phyloP scores from a whole-genome alignment of 768 basidiomycete genomes.

The Xerocomus brunneocitrinus region DNA sequence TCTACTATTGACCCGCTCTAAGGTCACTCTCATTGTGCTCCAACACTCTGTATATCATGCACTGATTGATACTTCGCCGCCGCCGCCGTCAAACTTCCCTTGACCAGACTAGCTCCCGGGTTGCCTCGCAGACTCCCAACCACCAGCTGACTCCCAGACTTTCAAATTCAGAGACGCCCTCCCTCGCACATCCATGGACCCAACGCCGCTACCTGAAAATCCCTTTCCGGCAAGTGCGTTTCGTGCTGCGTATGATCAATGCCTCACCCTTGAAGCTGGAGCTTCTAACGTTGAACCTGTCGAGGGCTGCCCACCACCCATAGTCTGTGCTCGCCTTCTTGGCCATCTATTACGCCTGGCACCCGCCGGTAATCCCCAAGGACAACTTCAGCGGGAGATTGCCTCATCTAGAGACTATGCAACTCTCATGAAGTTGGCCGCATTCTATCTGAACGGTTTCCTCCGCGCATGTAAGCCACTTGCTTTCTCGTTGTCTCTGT shows the following conservation, averaged over 20 bases:
- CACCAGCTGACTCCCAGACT: too few relatives aligned
- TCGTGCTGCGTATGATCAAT: background rate
- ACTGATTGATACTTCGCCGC: too few relatives aligned
- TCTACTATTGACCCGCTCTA: too few relatives aligned
- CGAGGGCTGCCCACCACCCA: background rate
- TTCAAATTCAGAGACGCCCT: too few relatives aligned
- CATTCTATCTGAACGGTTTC: background rate
- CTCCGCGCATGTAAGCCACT: background rate
- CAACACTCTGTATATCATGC: too few relatives aligned
- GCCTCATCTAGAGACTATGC: background rate
- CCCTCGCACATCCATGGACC: too few relatives aligned
- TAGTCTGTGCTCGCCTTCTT: background rate
- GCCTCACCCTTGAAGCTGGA: background rate
- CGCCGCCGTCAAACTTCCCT: too few relatives aligned
- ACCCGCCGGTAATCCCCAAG: background rate
- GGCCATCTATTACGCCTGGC: background rate
- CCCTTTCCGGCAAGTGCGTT: background rate
- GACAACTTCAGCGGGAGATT: constrained; percentile 3
- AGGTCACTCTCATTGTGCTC: too few relatives aligned
- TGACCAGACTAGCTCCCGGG: too few relatives aligned
- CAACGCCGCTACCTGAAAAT: background rate
- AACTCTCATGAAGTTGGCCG: background rate
- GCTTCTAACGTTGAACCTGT: background rate
- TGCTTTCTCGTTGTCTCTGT: background rate
- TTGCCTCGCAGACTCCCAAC: too few relatives aligned